phyloP scores from a whole-genome alignment of 2,329 filamentous ascomycete species.

The Fusarium globosum region DNA sequence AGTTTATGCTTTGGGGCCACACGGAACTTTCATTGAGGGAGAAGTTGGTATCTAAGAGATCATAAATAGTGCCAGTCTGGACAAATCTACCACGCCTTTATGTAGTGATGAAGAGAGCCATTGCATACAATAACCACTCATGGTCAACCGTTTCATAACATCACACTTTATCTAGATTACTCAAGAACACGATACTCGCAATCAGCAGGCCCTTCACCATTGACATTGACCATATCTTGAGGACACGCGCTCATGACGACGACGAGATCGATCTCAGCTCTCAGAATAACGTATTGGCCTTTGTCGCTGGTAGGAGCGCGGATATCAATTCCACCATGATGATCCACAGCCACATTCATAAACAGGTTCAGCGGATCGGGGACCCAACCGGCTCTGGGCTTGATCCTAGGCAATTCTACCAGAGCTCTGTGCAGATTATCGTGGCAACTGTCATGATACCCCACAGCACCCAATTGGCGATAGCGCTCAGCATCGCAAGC shows the following conservation, averaged over 20 bases:
- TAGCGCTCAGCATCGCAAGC: not conserved
- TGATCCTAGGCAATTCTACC: too few relatives aligned
- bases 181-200: not conserved
- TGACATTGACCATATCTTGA: not conserved
- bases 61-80: rapidly evolving
- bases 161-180: not conserved
- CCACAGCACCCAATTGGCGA: not conserved
- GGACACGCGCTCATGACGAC: not conserved
- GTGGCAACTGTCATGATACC: not conserved
- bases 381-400: not conserved
- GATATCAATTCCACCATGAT: not conserved
- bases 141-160: rapidly evolving
- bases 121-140: rapidly evolving
- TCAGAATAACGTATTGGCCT: not conserved
- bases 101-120: not conserved
- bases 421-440: not conserved
- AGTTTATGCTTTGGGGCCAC: not conserved
- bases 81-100: not conserved
- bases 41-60: not conserved
- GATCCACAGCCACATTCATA: not conserved
- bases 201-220: not conserved
- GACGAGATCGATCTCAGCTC: not conserved
- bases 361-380: not conserved
- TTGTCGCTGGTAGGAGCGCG: not conserved
- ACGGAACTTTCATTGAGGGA: not conserved